Evolutionary conservation across 2,329 filamentous ascomycete genomes (phyloP), one percentile per base, ranked within the genome.

Genomic region (Claviceps purpurea): DNA sequence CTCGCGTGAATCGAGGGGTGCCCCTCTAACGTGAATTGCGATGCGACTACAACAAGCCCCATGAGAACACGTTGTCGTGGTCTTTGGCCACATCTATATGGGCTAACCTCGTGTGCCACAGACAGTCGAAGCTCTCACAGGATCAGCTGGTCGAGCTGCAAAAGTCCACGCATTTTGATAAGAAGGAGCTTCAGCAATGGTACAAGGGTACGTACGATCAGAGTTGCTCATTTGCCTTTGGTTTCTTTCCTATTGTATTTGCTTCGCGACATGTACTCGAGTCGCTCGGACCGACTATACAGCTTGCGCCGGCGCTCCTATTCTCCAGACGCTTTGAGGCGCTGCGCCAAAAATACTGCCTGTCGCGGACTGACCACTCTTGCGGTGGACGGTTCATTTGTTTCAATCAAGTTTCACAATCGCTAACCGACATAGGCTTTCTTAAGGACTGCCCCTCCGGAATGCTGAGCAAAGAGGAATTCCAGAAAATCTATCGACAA

Each of bases 131-230:
- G 77, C 85, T 98, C 68, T 95, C 90, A 54, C 88, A 93, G 68
- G 86, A 95, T 70, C 89, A 98, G 78, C 86, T 98, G 65, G 81
- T 80, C 60, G 93, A 98, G 71, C 82, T 98, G 60, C 90, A 97
- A 69, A 93, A 89, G 75, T 89, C 89, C 55, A 98, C 93, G 58
- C 89, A 97, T 71, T 98, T 98, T 66, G 93, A 98, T 72, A 96
- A 96, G 84, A 97, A 97, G 77, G 93, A 98, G 72, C 72, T 98
- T 67, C 93, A 98, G 70, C 91, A 97, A 82, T 98, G 93, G 93
- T 97, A 98, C 73, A 97, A 97, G 79, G 93, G 93, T 95, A 41
- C 46, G 48, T 52, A 16, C 10, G 4, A 41, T 34, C 30, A 34
- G 8, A 34, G 30, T 34, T 34, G 8, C 40, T 41, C n/a, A 34